Conservation (phyloP, 768 basidiomycete genomes). For the Mycena alexandri region DNA sequence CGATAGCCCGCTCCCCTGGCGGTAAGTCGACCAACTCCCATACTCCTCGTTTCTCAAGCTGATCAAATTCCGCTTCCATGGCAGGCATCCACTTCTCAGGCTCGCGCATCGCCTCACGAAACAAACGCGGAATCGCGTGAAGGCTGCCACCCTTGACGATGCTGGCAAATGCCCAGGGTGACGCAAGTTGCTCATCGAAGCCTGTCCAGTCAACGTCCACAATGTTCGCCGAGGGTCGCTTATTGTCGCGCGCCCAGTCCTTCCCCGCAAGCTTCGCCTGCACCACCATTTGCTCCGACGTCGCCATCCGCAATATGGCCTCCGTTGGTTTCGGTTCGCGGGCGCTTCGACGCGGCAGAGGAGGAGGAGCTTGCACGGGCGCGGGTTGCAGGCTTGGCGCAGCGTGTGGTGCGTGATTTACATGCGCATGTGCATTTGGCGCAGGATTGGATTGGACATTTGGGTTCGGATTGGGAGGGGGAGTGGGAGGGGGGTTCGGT, state of each 20-base stretch:
- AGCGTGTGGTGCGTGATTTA: too few species aligned
- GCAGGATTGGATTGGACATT: too few species aligned
- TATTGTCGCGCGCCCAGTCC: slow-evolving; percentile 14
- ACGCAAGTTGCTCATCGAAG: not conserved
- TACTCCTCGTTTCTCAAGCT: slow-evolving; percentile 17
- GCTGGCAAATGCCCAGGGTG: slow-evolving; percentile 24
- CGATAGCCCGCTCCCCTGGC: slow-evolving; percentile 37
- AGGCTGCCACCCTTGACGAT: slow-evolving; percentile 7
- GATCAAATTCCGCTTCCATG: slow-evolving; percentile 20
- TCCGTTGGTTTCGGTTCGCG: not conserved
- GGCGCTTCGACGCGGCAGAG: slow-evolving; percentile 3
- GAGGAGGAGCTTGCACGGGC: not conserved
- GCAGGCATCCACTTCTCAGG: slow-evolving; percentile 14
- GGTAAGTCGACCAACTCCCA: slow-evolving; percentile 27
- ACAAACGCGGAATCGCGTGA: slow-evolving; percentile 9
- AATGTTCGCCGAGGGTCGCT: not conserved
- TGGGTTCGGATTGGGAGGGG: too few species aligned
- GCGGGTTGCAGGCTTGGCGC: not conserved
- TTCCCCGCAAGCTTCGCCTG: slow-evolving; percentile 6
- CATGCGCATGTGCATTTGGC: too few species aligned
- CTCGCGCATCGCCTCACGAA: slow-evolving; percentile 26
- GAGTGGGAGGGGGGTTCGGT: not conserved
- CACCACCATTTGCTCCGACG: not conserved
- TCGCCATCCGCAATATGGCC: not conserved
- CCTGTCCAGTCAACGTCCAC: slow-evolving; percentile 12